Base-by-base conservation (phyloP, 345 rosid genomes). In the Ceriops decandra region DNA sequence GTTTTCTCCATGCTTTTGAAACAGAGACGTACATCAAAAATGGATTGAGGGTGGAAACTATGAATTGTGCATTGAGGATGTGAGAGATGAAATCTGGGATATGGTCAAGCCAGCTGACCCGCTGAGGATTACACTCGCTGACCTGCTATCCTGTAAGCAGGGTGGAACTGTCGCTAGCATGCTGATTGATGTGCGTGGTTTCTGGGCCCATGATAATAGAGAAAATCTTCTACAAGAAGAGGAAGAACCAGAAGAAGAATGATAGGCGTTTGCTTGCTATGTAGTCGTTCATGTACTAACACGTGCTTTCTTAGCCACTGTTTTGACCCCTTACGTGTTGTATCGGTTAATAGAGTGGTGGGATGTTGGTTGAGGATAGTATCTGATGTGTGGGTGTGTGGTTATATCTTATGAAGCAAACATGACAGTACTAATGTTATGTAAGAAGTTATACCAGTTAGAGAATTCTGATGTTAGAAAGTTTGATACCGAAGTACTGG, bases 21-120 rank as follows among this genome's bases (percentile, higher is more conserved):
- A 79, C 93, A 95, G 99, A 78, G 99, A 95, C 60, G 98, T 95
- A 27, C 99, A 95, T 75, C 96, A 88, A 74, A 95, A 95, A 77
- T 95, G 99, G 99, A 90, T 92, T 0, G 99, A 95, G 82, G 99
- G 99, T 24, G 98, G 98, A 33, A 95, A 95, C 85, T 95, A 92
- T 35, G 99, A 95, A 74, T 70, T 95, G 51, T 92, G 99, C 65
- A 95, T 95, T 1, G 99, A 92, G 58, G 99, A 92, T 72, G 99
- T 95, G 10, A 82, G 99, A 77, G 98, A 92, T 66, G 99, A 95
- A 78, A 92, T 92, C 69, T 92, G 99, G 99, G 98, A 95, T 71
- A 95, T 95, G 99, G 99, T 95, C 64, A 95, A 95, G 82, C 99
- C 98, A 46, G 79, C 79, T 56, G 97, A 95, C 77, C 91, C 89